phyloP scores from a whole-genome alignment of 2,329 filamentous ascomycete genomes.

The Ophiostoma australiae region DNA sequence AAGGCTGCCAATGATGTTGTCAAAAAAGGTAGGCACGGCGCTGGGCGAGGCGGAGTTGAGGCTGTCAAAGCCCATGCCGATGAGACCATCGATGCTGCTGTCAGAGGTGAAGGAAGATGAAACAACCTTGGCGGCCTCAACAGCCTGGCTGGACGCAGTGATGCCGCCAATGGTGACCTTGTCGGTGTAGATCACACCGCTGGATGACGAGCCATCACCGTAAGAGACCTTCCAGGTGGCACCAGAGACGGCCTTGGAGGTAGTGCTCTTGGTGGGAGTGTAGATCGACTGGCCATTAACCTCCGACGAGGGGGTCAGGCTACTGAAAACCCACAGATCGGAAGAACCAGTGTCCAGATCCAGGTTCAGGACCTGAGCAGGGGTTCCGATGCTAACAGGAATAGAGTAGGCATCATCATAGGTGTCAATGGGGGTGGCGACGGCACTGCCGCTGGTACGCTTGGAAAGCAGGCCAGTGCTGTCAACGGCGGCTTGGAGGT shows the following conservation, averaged over 20 bases:
- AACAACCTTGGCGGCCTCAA: constrained; percentile 33
- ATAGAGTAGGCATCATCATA: constrained; percentile 40
- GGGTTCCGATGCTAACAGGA: constrained; percentile 40
- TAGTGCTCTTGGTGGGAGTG: constrained; percentile 31
- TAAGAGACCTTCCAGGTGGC: constrained; percentile 34
- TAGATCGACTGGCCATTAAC: constrained; percentile 33
- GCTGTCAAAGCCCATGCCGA: constrained; percentile 33
- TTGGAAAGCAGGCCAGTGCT: constrained; percentile 21
- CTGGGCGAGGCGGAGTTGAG: constrained; percentile 33
- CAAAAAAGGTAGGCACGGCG: constrained; percentile 34
- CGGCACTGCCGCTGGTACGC: constrained; percentile 34
- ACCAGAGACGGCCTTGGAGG: constrained; percentile 31
- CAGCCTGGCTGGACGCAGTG: constrained; percentile 32
- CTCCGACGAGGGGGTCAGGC: constrained; percentile 29
- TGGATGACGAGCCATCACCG: constrained; percentile 34
- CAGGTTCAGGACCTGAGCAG: constrained; percentile 32
- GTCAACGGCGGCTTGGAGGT: constrained; percentile 35
- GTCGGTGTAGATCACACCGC: constrained; percentile 35
- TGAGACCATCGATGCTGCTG: constrained; percentile 28
- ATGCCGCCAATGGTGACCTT: constrained; percentile 33
- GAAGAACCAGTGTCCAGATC: constrained; percentile 36
- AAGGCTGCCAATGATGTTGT: constrained; percentile 34
- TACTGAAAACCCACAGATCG: constrained; percentile 38
- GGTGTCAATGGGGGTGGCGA: constrained; percentile 41
- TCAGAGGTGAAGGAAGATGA: constrained; percentile 31